Evolutionary conservation across 1,284 basidiomycete species (phyloP).

Genomic region (Inonotus hispidus): DNA sequence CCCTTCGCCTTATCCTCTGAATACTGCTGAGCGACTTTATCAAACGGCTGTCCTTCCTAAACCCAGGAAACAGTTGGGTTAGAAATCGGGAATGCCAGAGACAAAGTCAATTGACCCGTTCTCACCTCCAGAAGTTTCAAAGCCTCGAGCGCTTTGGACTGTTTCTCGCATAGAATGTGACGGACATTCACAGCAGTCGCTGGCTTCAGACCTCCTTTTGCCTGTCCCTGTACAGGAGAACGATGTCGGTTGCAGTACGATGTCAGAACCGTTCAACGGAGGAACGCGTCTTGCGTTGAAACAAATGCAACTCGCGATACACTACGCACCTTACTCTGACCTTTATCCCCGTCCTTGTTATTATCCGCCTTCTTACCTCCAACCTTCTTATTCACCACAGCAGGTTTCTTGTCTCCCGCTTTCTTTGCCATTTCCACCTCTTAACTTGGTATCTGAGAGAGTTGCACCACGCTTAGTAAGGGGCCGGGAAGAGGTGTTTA

Average conservation of each 20-base stretch:
- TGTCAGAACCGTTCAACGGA: not conserved
- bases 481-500: too few relatives aligned
- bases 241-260: too few relatives aligned
- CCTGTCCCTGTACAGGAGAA: not conserved
- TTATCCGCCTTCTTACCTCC: not conserved
- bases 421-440: slow-evolving; percentile 16
- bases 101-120: not conserved
- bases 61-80: not conserved
- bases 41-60: slow-evolving; percentile 58
- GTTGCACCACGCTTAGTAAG: too few relatives aligned
- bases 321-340: not conserved
- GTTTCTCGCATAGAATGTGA: slow-evolving; percentile 84
- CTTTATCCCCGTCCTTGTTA: slow-evolving; percentile 3
- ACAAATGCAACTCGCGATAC: too few relatives aligned
- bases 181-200: slow-evolving; percentile 72
- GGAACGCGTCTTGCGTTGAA: too few relatives aligned
- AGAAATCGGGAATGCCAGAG: not conserved
- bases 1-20: slow-evolving; percentile 88
- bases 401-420: slow-evolving; percentile 15
- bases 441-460: too few relatives aligned
- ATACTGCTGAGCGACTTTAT: slow-evolving; percentile 82
- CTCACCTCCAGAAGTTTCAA: slow-evolving; percentile 69
- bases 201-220: slow-evolving; percentile 13
- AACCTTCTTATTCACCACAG: slow-evolving; percentile 3
- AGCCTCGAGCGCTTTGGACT: slow-evolving; percentile 71